Evolutionary conservation across 805 yeast genomes (phyloP).

Genomic region (Ogataea neopini): DNA sequence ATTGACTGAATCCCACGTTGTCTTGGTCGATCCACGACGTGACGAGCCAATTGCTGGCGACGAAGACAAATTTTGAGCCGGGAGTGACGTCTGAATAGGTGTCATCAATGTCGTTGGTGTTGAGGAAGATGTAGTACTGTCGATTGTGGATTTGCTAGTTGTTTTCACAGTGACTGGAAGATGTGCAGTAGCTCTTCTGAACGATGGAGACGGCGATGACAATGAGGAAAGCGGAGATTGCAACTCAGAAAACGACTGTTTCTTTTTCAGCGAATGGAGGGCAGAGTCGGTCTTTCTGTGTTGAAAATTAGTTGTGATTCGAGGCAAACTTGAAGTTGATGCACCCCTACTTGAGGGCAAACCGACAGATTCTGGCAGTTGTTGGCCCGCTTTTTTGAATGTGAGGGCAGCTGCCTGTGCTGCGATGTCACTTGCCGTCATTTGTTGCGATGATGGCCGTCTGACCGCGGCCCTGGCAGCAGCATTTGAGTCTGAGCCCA

Average conservation of each 20-base stretch:
- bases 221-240: constrained; percentile 8
- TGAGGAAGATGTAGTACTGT: neutral
- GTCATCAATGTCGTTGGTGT: neutral
- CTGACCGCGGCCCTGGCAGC: constrained; percentile 19
- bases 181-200: constrained; percentile 8
- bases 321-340: constrained; percentile 1
- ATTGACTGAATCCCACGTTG: constrained; percentile 33
- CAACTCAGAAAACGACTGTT: constrained; percentile 3
- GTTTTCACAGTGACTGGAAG: neutral
- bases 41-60: neutral
- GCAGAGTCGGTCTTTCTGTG: constrained; percentile 2
- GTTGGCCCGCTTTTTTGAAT: constrained; percentile 24
- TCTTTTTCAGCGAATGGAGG: neutral
- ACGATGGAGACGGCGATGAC: constrained; percentile 8
- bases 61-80: neutral
- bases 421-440: constrained; percentile 17
- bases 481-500: constrained; percentile 14
- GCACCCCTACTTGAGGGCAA: constrained; percentile 5
- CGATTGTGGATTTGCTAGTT: neutral
- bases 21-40: constrained; percentile 8
- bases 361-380: constrained; percentile 3
- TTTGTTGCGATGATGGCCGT: constrained; percentile 13
- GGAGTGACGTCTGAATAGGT: neutral
- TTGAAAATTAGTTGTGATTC: constrained; percentile 3
- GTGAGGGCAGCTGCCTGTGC: constrained; percentile 29